These are phyloP conservation scores for Aspergillus vadensis DNA, from an alignment of 2,329 filamentous ascomycete species.

Conservation along the genomic window DNA sequence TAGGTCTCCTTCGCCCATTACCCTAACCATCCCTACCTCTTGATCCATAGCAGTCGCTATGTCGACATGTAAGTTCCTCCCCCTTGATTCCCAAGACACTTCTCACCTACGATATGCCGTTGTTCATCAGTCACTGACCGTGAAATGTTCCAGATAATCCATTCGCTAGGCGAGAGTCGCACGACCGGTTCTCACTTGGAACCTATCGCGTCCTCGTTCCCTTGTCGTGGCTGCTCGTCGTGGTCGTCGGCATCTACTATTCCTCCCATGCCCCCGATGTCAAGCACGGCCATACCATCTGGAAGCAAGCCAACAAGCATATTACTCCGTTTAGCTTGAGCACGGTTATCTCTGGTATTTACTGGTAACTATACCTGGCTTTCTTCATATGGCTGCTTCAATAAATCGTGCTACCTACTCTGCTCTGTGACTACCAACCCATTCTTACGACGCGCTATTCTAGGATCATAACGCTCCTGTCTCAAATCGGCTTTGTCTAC, in stretches of 20 bases:
- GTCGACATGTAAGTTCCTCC: slow-evolving; percentile 16
- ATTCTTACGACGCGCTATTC: not conserved
- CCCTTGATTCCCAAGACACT: not conserved
- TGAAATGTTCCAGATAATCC: slow-evolving; percentile 58
- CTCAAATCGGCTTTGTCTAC: slow-evolving; percentile 74
- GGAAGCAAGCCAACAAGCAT: slow-evolving; percentile 69
- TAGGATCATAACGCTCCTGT: slow-evolving; percentile 71
- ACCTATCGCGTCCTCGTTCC: slow-evolving; percentile 76
- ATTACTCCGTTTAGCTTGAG: slow-evolving; percentile 76
- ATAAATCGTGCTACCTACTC: not conserved
- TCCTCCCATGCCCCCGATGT: slow-evolving; percentile 66
- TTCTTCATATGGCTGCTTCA: not conserved
- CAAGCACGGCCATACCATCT: slow-evolving; percentile 65
- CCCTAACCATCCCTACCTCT: not conserved
- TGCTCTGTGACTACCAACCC: not conserved
- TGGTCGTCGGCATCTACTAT: slow-evolving; percentile 75
- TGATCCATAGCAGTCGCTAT: slow-evolving; percentile 10
- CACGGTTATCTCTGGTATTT: slow-evolving; percentile 64
- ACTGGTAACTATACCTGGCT: slow-evolving; percentile 62
- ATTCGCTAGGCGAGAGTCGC: slow-evolving; percentile 70
- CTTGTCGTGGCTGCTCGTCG: slow-evolving; percentile 72
- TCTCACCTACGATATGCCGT: not conserved
- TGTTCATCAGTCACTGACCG: not conserved
- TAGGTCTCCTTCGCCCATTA: not conserved
- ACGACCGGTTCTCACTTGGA: slow-evolving; percentile 62